A percentile compares a stretch with the other conserved stretches of the same genome.
Conservation (phyloP, 2,329 filamentous ascomycete species). For the Apiospora marii region DNA sequence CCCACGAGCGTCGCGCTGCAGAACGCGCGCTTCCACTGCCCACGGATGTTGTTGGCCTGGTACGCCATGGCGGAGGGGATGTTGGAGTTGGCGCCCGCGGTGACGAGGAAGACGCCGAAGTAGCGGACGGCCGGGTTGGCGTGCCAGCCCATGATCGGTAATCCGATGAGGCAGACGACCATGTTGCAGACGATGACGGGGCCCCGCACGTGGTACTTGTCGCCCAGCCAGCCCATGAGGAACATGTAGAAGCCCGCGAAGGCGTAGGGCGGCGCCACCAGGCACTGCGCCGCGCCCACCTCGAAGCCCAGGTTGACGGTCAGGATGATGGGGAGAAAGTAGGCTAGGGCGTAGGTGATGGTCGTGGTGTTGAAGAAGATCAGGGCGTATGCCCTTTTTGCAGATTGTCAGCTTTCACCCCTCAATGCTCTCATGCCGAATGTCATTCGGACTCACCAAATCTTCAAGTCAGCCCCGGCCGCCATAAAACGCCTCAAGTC, state of each 20-base stretch:
- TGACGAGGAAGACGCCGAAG: slow-evolving; percentile 78
- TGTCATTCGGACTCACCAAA: slow-evolving; percentile 23
- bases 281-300: slow-evolving; percentile 70
- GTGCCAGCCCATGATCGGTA: slow-evolving; percentile 77
- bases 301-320: slow-evolving; percentile 68
- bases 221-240: slow-evolving; percentile 66
- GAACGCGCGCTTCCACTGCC: slow-evolving; percentile 86
- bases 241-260: slow-evolving; percentile 72
- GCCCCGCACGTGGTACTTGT: slow-evolving; percentile 71
- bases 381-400: slow-evolving; percentile 64
- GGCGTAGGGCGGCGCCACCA: slow-evolving; percentile 74
- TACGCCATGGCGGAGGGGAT: slow-evolving; percentile 78
- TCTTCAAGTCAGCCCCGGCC: slow-evolving; percentile 38
- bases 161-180: slow-evolving; percentile 70
- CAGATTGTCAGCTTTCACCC: slow-evolving; percentile 47
- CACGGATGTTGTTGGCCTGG: slow-evolving; percentile 86
- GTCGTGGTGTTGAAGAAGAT: slow-evolving; percentile 74
- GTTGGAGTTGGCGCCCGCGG: slow-evolving; percentile 80
- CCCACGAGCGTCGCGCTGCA: slow-evolving; percentile 79
- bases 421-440: too few relatives aligned
- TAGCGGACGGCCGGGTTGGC: slow-evolving; percentile 65
- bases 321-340: slow-evolving; percentile 82
- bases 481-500: slow-evolving; percentile 45
- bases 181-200: slow-evolving; percentile 73
- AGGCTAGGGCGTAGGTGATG: slow-evolving; percentile 77